Base-by-base conservation (phyloP, 78 protist genomes). In the Isochrysis galbana region DNA sequence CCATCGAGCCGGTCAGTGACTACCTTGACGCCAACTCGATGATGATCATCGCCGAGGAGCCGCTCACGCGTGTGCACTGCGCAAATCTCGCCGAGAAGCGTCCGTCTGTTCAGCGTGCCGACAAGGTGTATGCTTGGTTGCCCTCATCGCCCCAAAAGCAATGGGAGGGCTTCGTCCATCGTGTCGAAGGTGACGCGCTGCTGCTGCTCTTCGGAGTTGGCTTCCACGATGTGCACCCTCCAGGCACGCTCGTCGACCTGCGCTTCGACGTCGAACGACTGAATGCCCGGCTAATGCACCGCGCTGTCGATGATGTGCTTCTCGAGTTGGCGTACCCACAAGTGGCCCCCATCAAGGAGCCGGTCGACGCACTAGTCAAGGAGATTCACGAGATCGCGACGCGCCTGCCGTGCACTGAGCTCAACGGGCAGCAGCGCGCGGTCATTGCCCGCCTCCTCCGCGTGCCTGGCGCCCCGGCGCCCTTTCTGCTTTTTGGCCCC, bases 61-160 rank as follows among this genome's bases (percentile, higher is more conserved):
- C 3, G 74, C 74, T 61, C n/a, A 11, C 74, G 74, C 67, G 67
- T 19, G n/a, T 80, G 11, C 5, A 7, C 55, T 32, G 21, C 21
- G 42, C 38, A 34, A 48, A 48, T 32, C 80, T 87, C 14, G 80
- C 80, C 55, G 91, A 87, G 48, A 61, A 61, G n/a, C 77, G 91
- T 3, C 91, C 91, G 54, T 34, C 47, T 11, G 91, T 87, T 25
- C 78, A 39, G 47, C 26, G n/a, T 26, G 91, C 39, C n/a, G 91
- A 87, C 78, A 3, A 23, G 1, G 2, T 87, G 22, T 38, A 44
- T 41, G 45, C 10, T 41, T 4, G 26, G 34, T 3, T 44, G 39
- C n/a, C 32, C 77, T 5, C 41, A 34, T 34, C 45, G 83, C 34
- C 1, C 38, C 32, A 41, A 23, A 10, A 25, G 25, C 5, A 11